phyloP scores from a whole-genome alignment of 2,329 filamentous ascomycete genomes.

The Clonostachys chloroleuca region DNA sequence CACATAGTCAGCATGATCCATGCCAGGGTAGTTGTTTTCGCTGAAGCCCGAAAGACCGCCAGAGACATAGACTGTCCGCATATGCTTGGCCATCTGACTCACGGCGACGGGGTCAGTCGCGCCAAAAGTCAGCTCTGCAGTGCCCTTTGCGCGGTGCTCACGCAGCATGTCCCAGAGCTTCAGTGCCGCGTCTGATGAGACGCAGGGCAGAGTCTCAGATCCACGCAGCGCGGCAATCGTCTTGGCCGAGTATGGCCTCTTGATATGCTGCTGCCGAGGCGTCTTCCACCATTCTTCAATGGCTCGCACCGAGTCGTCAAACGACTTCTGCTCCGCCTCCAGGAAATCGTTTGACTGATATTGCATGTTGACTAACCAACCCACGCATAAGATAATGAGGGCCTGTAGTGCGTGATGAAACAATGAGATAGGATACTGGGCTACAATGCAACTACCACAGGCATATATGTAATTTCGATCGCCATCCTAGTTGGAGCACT shows the following conservation, averaged over 20 bases:
- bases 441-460: no score
- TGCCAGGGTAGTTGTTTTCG: conserved; percentile 26
- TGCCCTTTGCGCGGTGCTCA: conserved; percentile 22
- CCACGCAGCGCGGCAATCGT: conserved; percentile 24
- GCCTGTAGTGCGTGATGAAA: no score
- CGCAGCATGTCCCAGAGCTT: conserved; percentile 29
- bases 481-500: no score
- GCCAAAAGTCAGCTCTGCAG: conserved; percentile 28
- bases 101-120: conserved; percentile 26
- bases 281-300: conserved; percentile 26
- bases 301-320: conserved; percentile 20
- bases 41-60: conserved; percentile 30
- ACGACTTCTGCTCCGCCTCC: conserved; percentile 18
- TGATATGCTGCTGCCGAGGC: conserved; percentile 16
- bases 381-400: no score
- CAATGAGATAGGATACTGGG: no score
- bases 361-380: no score
- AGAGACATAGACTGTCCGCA: conserved; percentile 31
- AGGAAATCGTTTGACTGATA: no score
- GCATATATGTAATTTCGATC: no score
- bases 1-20: conserved; percentile 36
- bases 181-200: conserved; percentile 16
- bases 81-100: conserved; percentile 27
- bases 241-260: conserved; percentile 21
- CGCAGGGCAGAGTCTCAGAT: conserved; percentile 11